Evolutionary conservation across 331 rosid genomes (phyloP), one percentile per base, ranked within the genome.

Genomic region (Pyracantha coccinea): DNA sequence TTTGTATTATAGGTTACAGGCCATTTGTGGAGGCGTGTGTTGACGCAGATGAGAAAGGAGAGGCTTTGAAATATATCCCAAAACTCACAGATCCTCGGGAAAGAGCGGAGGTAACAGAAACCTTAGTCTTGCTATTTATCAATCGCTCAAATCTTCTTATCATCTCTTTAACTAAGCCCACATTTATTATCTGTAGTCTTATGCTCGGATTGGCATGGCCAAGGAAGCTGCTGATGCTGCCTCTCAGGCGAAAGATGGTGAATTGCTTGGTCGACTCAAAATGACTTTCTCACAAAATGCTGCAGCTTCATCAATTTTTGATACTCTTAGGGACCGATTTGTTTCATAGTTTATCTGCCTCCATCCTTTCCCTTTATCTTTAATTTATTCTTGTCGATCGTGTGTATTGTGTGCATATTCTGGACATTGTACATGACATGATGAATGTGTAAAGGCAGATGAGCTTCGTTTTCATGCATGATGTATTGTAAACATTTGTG

Each of bases 151-250:
- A 4, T 57, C 13, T n/a, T 20, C 33, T 4, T 17, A 5, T 7
- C 67, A 2, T 12, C 13, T 27, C 29, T 29, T 66, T 73, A 32
- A 35, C 28, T 72, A 72, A 73, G 28, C 28, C 41, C 2, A 52
- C 21, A 35, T 79, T 57, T 75, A n/a, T 68, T 75, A 32, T 20
- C 47, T 84, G 79, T 80, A 94, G 99, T 81, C 99, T 32, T 94
- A 90, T 83, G 99, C 95, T 62, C 93, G 97, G 73, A 90, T 94
- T 69, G 96, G 96, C 84, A 86, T 92, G 99, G 96, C 93, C 35
- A 94, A 92, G 87, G 99, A 94, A 92, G 99, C 99, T 24, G 97
- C 96, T 0, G 99, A 94, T 78, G 99, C 99, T 72, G 99, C 99
- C 69, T 90, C 99, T 31, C 99, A 94, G 84, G 89, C 99, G 5